A percentile compares a stretch with the other conserved stretches of the same genome.
Conservation (phyloP, 768 basidiomycete genomes). For the Suillus weaverae region DNA sequence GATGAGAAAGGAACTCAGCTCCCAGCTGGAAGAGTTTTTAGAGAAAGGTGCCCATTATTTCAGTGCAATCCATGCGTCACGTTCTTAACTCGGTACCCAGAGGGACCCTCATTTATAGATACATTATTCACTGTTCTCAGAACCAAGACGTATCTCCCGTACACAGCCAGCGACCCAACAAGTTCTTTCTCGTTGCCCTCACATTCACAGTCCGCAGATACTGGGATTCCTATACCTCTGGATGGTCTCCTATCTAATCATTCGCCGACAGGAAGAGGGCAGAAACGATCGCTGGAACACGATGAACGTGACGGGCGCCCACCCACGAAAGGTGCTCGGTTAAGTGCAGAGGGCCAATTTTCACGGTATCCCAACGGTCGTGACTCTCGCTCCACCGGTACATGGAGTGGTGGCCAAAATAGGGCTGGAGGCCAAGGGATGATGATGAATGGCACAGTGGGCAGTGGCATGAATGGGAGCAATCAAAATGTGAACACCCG, state of each 20-base stretch:
- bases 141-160: conserved; percentile 84
- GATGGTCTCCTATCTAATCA: conserved; percentile 57
- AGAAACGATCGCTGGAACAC: conserved; percentile 64
- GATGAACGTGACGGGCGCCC: conserved; percentile 61
- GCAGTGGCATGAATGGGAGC: conserved; percentile 22
- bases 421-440: conserved; percentile 20
- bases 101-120: conserved; percentile 77
- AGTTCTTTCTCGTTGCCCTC: conserved; percentile 34
- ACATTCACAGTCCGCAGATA: conserved; percentile 44
- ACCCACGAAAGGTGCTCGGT: conserved; percentile 70
- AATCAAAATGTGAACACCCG: conserved; percentile 40
- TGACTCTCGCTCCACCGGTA: conserved; percentile 39
- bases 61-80: neutral
- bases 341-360: conserved; percentile 65
- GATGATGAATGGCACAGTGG: conserved; percentile 23
- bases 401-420: conserved; percentile 42
- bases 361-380: conserved; percentile 55
- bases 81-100: conserved; percentile 34
- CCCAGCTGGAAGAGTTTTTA: conserved; percentile 89
- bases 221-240: conserved; percentile 79
- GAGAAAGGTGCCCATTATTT: conserved; percentile 66
- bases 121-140: conserved; percentile 83
- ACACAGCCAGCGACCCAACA: conserved; percentile 49
- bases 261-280: conserved; percentile 49
- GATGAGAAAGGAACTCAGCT: conserved; percentile 73